A percentile compares a stretch with the other conserved stretches of the same genome.
These are phyloP conservation scores for Dendryphion nanum DNA, from an alignment of 2,329 filamentous ascomycete genomes.

Conservation along the genomic window DNA sequence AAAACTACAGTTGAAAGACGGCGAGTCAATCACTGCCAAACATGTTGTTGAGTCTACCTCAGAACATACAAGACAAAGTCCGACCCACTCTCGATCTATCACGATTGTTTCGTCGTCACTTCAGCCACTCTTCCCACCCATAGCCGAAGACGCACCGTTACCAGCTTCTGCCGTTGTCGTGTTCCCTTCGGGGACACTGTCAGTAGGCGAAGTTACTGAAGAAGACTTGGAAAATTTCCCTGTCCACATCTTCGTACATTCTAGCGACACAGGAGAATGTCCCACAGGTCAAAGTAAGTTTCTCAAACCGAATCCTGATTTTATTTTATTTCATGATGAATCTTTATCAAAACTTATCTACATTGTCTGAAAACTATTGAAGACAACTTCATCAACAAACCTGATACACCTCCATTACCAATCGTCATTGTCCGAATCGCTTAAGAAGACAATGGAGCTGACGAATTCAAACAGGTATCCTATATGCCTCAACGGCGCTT, in stretches of 20 bases:
- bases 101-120: conserved; percentile 69
- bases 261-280: conserved; percentile 90
- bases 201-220: conserved; percentile 17
- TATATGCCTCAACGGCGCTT: conserved; percentile 54
- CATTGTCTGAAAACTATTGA: conserved; percentile 98
- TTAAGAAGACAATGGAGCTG: conserved; percentile 25
- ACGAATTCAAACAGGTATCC: conserved; percentile 50
- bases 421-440: neutral
- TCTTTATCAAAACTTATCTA: conserved; percentile 96
- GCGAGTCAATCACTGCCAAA: conserved; percentile 56
- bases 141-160: conserved; percentile 71
- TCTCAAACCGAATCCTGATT: conserved; percentile 10
- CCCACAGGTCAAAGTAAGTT: conserved; percentile 85
- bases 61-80: conserved; percentile 2
- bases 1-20: conserved; percentile 56
- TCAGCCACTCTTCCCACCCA: conserved; percentile 63
- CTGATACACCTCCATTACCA: conserved; percentile 58
- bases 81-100: conserved; percentile 59
- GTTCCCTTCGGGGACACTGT: conserved; percentile 60
- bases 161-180: conserved; percentile 73
- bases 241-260: conserved; percentile 69
- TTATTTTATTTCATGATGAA: conserved; percentile 68
- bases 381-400: conserved; percentile 81
- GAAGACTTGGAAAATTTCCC: conserved; percentile 40
- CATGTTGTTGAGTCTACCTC: conserved; percentile 50